Base-by-base conservation (phyloP, 257 asterid genomes). In the Solanum ahanhuiri region DNA sequence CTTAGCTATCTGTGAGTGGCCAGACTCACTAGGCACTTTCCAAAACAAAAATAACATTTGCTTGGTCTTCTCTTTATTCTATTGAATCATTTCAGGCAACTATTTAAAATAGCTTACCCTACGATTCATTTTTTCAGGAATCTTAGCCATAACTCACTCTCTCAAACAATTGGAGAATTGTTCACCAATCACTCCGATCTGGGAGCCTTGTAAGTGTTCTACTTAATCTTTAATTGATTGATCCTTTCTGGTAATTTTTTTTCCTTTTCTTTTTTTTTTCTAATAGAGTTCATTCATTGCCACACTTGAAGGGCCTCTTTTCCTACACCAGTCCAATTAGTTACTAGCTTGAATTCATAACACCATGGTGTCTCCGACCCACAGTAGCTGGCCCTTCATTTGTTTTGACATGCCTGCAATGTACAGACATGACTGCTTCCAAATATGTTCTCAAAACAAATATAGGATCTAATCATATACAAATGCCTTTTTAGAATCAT, bases 81-180 rank as follows among this genome's bases (percentile, higher is more conserved):
- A 18, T 28, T 81, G 28, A 18, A 45, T 75, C 58, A 14, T 81
- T 14, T 85, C 25, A 2, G 60, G 67, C 45, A 35, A 83, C 28
- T 85, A 20, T 83, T 88, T 85, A 86, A 76, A 85, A 88, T 85
- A 86, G 87, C 87, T 88, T 75, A 69, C 57, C 66, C 75, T 75
- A 82, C 82, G 7, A 45, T 88, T 89, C 73, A 28, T 90, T 86
- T 84, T 86, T 86, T 71, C 89, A 97, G 99, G 95, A 97, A 97
- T 77, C 33, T 95, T 88, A 97, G 99, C 90, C 91, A 67, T 67
- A 97, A 97, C 86, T 83, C 85, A 25, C 92, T 97, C 86, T 89
- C 91, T 86, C 98, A 92, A 90, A 86, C 93, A 28, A 88, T 97
- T 91, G 98, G 98, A 90, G 99, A 95, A 92, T 72, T 95, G 92